Base-by-base conservation (phyloP, 148 eudicot species). In the Diospyros kaki region DNA sequence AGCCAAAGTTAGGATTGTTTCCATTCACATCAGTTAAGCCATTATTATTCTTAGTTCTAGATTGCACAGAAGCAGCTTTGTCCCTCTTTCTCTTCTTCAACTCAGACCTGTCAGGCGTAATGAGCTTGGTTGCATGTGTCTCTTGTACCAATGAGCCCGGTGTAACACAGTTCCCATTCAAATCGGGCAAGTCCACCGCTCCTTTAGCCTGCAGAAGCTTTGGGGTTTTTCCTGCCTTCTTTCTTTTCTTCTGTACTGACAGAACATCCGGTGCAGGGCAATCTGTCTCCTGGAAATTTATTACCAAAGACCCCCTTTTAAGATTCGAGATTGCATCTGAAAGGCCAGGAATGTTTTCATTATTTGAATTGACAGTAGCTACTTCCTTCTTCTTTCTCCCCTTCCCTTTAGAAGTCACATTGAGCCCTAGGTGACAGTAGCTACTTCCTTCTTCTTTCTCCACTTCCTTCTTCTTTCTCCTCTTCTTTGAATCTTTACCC, bases 21-120 rank as follows among this genome's bases (percentile, higher is more conserved):
- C 72, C 79, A 61, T 69, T 74, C 42, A 54, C 48, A 60, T 74
- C 72, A 4, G 66, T 50, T 43, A 69, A 58, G 12, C 70, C 52
- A 63, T 53, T 38, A 73, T 56, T 67, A 59, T 12, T 52, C 66
- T 62, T 74, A 12, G 77, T 66, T 78, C 66, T 44, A 2, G 79
- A 61, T 11, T 39, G 11, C 72, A 51, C 67, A 17, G 38, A 53
- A 62, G 40, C 69, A n/a, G 72, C 67, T 60, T 69, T 76, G 38
- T 79, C 80, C 59, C 73, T 83, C 46, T 77, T 86, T 54, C 76
- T 78, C 78, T 75, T 84, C 73, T 78, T 83, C 9, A 76, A 83
- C 42, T 76, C 81, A 67, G 72, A 76, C 43, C 71, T 28, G 70
- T 71, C 17, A 63, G 58, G 5, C 62, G 65, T 54, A 68, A 76